phyloP scores from a whole-genome alignment of 2,329 filamentous ascomycete genomes.

The Conoideocrella luteorostrata region DNA sequence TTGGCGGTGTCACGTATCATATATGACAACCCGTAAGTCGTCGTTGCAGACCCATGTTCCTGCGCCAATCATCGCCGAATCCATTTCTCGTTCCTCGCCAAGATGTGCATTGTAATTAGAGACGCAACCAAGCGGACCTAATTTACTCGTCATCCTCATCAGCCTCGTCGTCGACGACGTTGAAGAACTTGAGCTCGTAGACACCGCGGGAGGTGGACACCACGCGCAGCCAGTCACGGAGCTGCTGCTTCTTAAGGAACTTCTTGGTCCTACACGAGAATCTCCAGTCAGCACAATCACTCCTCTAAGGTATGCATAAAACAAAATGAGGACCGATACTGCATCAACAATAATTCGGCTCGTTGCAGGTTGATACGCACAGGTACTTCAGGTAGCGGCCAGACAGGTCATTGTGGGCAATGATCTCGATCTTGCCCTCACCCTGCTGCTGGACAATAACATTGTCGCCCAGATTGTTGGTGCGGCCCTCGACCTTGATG shows the following conservation, averaged over 20 bases:
- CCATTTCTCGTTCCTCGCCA: constrained; percentile 3
- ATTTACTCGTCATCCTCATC: constrained; percentile 98
- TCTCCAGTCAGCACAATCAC: no score
- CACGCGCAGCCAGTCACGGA: constrained; percentile 99
- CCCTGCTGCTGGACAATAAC: constrained; percentile 85
- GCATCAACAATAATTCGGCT: no score
- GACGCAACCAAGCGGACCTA: constrained; percentile 13
- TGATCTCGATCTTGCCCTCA: constrained; percentile 97
- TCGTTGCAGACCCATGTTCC: background rate
- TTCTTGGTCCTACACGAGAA: constrained; percentile 78
- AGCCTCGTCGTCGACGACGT: constrained; percentile 96
- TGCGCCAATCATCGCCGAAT: background rate
- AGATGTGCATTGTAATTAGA: constrained; percentile 5
- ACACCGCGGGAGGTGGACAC: constrained; percentile 97
- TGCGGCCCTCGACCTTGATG: constrained; percentile 99
- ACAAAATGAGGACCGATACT: no score
- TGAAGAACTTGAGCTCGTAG: constrained; percentile 99
- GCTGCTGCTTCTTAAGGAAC: constrained; percentile 99
- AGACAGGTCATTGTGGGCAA: constrained; percentile 95
- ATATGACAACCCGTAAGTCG: background rate
- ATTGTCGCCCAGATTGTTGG: constrained; percentile 93
- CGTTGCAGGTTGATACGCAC: constrained; percentile 54
- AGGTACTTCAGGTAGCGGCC: constrained; percentile 99
- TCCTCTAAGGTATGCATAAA: no score
- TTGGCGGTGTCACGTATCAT: constrained; percentile 13